A percentile compares a stretch with the other conserved stretches of the same genome.
phyloP scores from a whole-genome alignment of 2,329 filamentous ascomycete species.

The Colletotrichum filicis region DNA sequence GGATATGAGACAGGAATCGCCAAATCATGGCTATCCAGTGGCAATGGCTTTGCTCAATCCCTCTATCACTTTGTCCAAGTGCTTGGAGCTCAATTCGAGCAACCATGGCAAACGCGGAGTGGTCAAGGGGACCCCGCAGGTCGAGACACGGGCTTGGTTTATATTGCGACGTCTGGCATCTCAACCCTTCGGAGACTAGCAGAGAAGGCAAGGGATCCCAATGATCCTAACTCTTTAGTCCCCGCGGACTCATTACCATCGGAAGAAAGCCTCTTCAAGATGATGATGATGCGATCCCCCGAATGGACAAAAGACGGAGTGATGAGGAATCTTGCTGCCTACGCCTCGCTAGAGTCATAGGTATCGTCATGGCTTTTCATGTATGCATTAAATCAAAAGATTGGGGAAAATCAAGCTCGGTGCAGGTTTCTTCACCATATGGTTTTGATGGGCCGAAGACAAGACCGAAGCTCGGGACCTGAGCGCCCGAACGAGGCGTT shows the following conservation, averaged over 20 bases:
- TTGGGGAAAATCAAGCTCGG: neutral
- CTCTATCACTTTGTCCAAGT: constrained; percentile 80
- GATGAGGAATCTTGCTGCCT: constrained; percentile 75
- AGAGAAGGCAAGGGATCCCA: constrained; percentile 74
- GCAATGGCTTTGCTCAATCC: constrained; percentile 85
- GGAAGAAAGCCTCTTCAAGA: constrained; percentile 74
- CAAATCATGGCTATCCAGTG: constrained; percentile 82
- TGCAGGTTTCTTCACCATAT: neutral
- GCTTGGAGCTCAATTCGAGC: constrained; percentile 73
- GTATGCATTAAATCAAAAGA: neutral
- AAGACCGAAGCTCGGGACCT: neutral
- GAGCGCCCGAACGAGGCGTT: neutral
- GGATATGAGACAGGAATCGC: constrained; percentile 79
- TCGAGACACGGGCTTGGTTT: constrained; percentile 62
- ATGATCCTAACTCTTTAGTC: constrained; percentile 59
- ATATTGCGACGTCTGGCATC: constrained; percentile 76
- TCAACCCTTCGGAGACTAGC: constrained; percentile 74
- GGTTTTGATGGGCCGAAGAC: neutral
- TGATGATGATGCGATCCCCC: constrained; percentile 71
- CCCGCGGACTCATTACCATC: constrained; percentile 73
- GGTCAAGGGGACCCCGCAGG: constrained; percentile 40
- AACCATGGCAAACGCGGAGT: constrained; percentile 47
- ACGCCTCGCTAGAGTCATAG: constrained; percentile 60
- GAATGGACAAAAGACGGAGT: constrained; percentile 74
- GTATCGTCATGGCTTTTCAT: neutral